Conservation (phyloP, 1,139 yeast genomes). For the Geotrichum siamense region DNA sequence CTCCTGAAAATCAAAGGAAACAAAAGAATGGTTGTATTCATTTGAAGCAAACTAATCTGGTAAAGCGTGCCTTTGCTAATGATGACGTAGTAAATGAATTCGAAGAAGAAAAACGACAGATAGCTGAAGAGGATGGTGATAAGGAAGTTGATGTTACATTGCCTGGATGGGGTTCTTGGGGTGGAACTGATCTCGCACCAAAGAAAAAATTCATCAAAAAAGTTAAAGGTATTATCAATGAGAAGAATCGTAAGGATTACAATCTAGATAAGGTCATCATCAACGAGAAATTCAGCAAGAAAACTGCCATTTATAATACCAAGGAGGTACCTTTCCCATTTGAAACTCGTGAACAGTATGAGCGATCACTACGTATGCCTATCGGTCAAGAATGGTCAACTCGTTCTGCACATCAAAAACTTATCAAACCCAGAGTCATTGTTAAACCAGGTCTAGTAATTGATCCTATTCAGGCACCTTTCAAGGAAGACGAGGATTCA, state of each 20-base stretch:
- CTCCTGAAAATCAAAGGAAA: constrained; percentile 27
- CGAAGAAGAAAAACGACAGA: constrained; percentile 60
- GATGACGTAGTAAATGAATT: constrained; percentile 85
- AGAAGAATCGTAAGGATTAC: constrained; percentile 70
- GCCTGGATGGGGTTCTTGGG: constrained; percentile 79
- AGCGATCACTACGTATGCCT: constrained; percentile 90
- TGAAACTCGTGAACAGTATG: constrained; percentile 90
- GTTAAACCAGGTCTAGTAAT: constrained; percentile 85
- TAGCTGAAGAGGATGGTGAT: constrained; percentile 76
- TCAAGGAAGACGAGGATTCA: constrained; percentile 32
- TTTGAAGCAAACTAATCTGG: constrained; percentile 76
- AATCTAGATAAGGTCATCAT: constrained; percentile 73
- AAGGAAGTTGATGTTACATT: constrained; percentile 74
- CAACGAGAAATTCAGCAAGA: constrained; percentile 80
- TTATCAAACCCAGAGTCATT: constrained; percentile 82
- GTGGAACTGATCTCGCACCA: constrained; percentile 39
- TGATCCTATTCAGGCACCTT: constrained; percentile 78
- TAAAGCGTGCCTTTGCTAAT: constrained; percentile 92
- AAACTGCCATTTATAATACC: constrained; percentile 69
- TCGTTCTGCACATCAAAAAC: constrained; percentile 74
- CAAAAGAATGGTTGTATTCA: constrained; percentile 29
- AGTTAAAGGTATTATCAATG: constrained; percentile 61
- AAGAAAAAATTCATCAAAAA: constrained; percentile 53
- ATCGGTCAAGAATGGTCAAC: constrained; percentile 96
- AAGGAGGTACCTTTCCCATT: constrained; percentile 88